These are phyloP conservation scores for Auricularia cornea DNA, from an alignment of 768 basidiomycete species.

Conservation along the genomic window DNA sequence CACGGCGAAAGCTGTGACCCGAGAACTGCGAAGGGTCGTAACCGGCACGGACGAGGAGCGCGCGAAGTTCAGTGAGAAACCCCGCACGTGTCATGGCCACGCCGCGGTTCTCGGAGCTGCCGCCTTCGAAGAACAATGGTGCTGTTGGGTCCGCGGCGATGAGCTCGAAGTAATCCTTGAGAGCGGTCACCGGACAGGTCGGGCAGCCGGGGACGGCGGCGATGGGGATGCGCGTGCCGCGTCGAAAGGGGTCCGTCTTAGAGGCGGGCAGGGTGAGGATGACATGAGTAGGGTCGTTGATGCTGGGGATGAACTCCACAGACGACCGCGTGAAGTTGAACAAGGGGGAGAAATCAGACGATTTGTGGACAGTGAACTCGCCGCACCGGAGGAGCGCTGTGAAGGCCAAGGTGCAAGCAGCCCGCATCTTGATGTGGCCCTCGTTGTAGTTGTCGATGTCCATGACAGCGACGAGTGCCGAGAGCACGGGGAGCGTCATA, in stretches of 20 bases:
- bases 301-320: conserved; percentile 21
- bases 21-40: conserved; percentile 8
- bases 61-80: conserved; percentile 3
- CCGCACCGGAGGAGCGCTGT: conserved; percentile 15
- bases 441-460: neutral
- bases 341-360: conserved; percentile 10
- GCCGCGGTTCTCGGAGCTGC: no score
- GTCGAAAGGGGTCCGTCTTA: conserved; percentile 31
- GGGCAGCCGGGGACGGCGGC: conserved; percentile 13
- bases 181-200: conserved; percentile 5
- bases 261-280: conserved; percentile 24
- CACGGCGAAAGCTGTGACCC: conserved; percentile 8
- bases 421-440: conserved; percentile 4
- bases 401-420: conserved; percentile 16
- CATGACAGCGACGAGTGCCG: neutral
- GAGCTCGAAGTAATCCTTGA: conserved; percentile 7
- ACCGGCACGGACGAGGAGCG: conserved; percentile 2
- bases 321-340: conserved; percentile 16
- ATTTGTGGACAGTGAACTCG: conserved; percentile 5
- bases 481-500: conserved; percentile 19
- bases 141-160: neutral
- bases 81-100: conserved; percentile 1
- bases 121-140: conserved; percentile 8
- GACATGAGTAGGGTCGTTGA: conserved; percentile 13
- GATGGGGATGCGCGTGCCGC: conserved; percentile 17